phyloP scores from a whole-genome alignment of 2,329 filamentous ascomycete genomes.

The Fusarium sp. region DNA sequence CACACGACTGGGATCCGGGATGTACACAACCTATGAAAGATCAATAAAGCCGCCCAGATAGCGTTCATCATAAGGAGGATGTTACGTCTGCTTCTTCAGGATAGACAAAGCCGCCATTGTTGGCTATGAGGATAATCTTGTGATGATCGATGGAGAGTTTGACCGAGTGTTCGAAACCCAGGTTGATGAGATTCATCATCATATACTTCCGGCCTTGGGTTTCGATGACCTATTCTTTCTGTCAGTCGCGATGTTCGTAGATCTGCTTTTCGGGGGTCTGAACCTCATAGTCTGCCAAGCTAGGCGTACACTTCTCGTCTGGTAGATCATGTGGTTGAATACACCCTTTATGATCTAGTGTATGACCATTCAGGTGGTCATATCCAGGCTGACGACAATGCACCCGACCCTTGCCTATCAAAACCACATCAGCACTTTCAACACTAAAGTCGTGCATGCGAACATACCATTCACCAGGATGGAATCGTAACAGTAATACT shows the following conservation, averaged over 20 bases:
- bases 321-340: neutral
- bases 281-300: slow-evolving; percentile 1
- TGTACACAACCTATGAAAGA: neutral
- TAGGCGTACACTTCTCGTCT: neutral
- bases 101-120: slow-evolving; percentile 9
- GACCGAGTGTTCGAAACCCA: slow-evolving; percentile 3
- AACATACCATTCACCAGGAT: neutral
- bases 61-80: neutral
- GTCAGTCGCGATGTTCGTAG: neutral
- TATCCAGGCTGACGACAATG: slow-evolving; percentile 1
- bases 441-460: rapidly evolving
- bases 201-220: neutral
- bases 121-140: slow-evolving; percentile 1
- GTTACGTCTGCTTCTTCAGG: neutral
- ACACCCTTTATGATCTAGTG: slow-evolving; percentile 3
- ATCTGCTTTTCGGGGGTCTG: too few species aligned
- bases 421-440: neutral
- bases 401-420: slow-evolving; percentile 3
- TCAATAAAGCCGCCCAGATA: neutral
- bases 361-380: neutral
- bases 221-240: neutral
- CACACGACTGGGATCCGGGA: slow-evolving; percentile 1
- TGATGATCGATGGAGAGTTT: slow-evolving; percentile 4
- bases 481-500: slow-evolving; percentile 11
- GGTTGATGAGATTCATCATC: slow-evolving; percentile 14